Conservation (phyloP, 2,329 filamentous ascomycete species). For the Botryotinia globosa region DNA sequence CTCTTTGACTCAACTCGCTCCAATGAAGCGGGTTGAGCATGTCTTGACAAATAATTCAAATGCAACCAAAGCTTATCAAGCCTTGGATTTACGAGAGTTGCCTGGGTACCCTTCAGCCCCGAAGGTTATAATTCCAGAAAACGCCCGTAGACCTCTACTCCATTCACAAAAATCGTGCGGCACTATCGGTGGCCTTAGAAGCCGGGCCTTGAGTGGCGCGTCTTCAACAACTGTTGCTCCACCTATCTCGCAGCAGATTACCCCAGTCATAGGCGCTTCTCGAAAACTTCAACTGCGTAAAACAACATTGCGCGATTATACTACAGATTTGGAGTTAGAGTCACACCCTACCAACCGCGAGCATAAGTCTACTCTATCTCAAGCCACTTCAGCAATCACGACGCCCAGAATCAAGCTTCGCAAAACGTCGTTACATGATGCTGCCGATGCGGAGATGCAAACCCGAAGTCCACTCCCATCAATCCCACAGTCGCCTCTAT, state of each 20-base stretch:
- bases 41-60: neutral
- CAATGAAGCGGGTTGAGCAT: neutral
- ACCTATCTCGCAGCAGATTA: neutral
- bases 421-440: neutral
- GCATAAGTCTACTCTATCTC: neutral
- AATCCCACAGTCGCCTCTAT: neutral
- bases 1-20: neutral
- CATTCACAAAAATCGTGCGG: neutral
- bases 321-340: neutral
- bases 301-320: neutral
- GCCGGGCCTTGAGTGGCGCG: neutral
- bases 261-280: neutral
- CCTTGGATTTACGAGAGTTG: slow-evolving; percentile 7
- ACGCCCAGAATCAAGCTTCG: neutral
- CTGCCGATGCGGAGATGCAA: neutral
- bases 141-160: neutral
- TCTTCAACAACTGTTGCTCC: neutral
- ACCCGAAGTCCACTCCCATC: neutral
- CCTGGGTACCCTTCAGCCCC: neutral
- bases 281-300: neutral
- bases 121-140: neutral
- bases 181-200: neutral
- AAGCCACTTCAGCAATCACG: neutral
- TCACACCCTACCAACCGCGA: too few relatives aligned
- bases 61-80: neutral